A percentile compares a stretch with the other conserved stretches of the same genome.
phyloP scores from a whole-genome alignment of 371 early-diverging fungal genomes.

The Mucor indicus region DNA sequence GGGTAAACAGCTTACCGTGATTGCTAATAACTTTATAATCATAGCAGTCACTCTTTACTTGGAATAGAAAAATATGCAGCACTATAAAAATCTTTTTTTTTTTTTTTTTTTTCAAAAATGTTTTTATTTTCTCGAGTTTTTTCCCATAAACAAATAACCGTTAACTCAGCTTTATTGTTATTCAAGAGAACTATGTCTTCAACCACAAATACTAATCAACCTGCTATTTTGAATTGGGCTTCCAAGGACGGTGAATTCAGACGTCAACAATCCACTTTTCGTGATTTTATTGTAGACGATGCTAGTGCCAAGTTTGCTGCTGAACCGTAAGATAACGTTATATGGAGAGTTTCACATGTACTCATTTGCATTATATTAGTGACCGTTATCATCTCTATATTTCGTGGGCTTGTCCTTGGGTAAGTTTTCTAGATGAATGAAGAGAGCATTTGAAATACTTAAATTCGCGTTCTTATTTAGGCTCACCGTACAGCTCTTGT shows the following conservation, averaged over 20 bases:
- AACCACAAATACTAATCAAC: constrained; percentile 1
- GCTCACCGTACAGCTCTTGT: constrained; percentile 89
- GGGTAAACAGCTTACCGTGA: too few species aligned
- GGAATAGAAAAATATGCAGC: too few species aligned
- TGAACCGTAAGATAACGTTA: constrained; percentile 54
- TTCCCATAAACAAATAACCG: too few species aligned
- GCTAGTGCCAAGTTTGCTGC: constrained; percentile 69
- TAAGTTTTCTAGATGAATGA: constrained; percentile 16
- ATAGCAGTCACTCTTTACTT: too few species aligned
- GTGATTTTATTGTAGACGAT: constrained; percentile 60
- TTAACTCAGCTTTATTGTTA: too few species aligned
- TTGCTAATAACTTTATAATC: too few species aligned
- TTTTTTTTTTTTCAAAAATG: too few species aligned
- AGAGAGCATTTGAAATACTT: background rate
- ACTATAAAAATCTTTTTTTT: too few species aligned
- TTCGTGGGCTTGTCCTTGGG: constrained; percentile 87
- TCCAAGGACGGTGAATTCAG: constrained; percentile 81
- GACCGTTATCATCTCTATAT: constrained; percentile 78
- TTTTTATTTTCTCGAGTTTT: too few species aligned
- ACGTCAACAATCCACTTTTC: constrained; percentile 84
- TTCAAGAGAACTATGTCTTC: constrained; percentile 13
- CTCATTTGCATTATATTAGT: constrained; percentile 26
- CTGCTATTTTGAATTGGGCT: constrained; percentile 71
- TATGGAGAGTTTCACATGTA: background rate
- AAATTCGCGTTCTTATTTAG: constrained; percentile 14